Evolutionary conservation across 1,139 yeast species (phyloP).

Genomic region (Eremothecium coryli): DNA sequence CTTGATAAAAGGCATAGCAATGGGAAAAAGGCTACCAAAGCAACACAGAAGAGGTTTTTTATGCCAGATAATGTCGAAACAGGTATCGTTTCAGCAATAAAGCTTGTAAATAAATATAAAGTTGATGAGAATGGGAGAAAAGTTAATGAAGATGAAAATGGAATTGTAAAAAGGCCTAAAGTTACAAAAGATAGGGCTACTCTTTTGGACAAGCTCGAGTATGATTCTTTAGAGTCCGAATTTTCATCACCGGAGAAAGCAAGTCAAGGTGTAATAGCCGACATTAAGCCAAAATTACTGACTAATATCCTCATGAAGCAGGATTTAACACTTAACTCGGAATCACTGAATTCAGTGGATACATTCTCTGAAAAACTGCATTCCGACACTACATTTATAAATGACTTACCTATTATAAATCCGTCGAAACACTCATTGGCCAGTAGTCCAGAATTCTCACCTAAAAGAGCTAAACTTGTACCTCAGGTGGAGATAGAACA

Average conservation of each 20-base stretch:
- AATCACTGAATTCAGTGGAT: neutral
- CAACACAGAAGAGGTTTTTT: conserved; percentile 41
- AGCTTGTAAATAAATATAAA: conserved; percentile 34
- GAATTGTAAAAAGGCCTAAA: conserved; percentile 4
- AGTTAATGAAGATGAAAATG: neutral
- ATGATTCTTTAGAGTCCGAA: conserved; percentile 13
- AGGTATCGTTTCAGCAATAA: conserved; percentile 55
- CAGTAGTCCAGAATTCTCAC: neutral
- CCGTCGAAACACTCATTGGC: neutral
- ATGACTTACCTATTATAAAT: neutral
- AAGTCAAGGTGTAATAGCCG: neutral
- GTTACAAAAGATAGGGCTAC: conserved; percentile 9
- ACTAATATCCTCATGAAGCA: neutral
- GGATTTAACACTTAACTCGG: neutral
- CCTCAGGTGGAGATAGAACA: neutral
- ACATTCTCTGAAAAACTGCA: neutral
- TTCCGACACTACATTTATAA: neutral
- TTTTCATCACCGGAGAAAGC: conserved; percentile 10
- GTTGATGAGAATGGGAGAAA: conserved; percentile 7
- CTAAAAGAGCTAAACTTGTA: neutral
- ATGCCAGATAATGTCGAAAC: conserved; percentile 74
- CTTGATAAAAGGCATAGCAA: conserved; percentile 12
- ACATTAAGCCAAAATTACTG: conserved; percentile 5
- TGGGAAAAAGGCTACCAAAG: conserved; percentile 11
- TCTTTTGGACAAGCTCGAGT: conserved; percentile 17